These are phyloP conservation scores for Drosera capensis DNA, from an alignment of 148 eudicot species.

Conservation along the genomic window DNA sequence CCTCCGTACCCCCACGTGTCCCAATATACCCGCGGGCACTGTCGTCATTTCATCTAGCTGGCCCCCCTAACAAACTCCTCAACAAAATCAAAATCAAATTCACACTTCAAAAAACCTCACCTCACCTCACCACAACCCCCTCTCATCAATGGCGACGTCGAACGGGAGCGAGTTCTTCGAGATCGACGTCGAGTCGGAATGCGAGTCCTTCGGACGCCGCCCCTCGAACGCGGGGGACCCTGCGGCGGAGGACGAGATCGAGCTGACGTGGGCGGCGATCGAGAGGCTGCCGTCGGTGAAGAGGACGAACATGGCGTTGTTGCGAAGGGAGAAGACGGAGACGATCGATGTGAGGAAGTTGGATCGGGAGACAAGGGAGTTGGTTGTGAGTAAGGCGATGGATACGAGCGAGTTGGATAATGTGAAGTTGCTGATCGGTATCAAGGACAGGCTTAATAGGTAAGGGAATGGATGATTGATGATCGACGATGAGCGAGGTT, in stretches of 20 bases:
- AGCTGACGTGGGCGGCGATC: slow-evolving; percentile 63
- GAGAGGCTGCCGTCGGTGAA: slow-evolving; percentile 51
- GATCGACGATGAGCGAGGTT: too few relatives aligned
- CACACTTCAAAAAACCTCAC: too few relatives aligned
- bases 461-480: slow-evolving; percentile 4
- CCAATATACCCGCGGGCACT: too few relatives aligned
- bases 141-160: slow-evolving; percentile 41
- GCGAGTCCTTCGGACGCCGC: slow-evolving; percentile 49
- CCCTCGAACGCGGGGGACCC: slow-evolving; percentile 28
- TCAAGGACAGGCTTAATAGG: slow-evolving; percentile 67
- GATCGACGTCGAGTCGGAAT: slow-evolving; percentile 27
- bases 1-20: too few relatives aligned
- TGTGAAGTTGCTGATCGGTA: slow-evolving; percentile 49
- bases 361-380: slow-evolving; percentile 40
- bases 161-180: slow-evolving; percentile 57
- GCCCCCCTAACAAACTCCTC: too few relatives aligned
- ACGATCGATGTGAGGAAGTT: slow-evolving; percentile 63
- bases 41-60: too few relatives aligned
- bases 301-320: slow-evolving; percentile 34
- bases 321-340: slow-evolving; percentile 21
- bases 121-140: too few relatives aligned
- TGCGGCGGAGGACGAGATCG: slow-evolving; percentile 46
- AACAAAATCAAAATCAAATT: too few relatives aligned
- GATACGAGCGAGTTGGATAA: slow-evolving; percentile 78
- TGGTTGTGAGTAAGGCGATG: slow-evolving; percentile 48